Conservation (phyloP, 176 grass and related monocot species). For the Lolium rigidum region DNA sequence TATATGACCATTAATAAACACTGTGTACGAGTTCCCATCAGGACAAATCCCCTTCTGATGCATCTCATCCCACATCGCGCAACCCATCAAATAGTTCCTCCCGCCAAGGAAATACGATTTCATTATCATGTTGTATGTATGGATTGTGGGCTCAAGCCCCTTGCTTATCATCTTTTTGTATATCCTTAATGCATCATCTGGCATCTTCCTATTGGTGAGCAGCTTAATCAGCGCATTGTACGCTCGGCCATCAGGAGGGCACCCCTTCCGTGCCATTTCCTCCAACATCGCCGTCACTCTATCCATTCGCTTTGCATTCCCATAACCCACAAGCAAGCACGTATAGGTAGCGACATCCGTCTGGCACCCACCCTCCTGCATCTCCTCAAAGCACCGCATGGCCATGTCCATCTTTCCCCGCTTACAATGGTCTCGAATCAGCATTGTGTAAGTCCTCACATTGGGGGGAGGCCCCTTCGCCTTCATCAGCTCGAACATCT, state of each 20-base stretch:
- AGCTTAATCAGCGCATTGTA: conserved; percentile 93
- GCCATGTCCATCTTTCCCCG: conserved; percentile 86
- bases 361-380: conserved; percentile 56
- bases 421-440: conserved; percentile 81
- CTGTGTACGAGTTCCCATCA: conserved; percentile 83
- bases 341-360: conserved; percentile 66
- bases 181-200: conserved; percentile 71
- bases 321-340: conserved; percentile 88
- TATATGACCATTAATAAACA: conserved; percentile 92
- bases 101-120: conserved; percentile 77
- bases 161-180: conserved; percentile 93
- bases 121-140: conserved; percentile 99
- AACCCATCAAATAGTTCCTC: conserved; percentile 80
- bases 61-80: conserved; percentile 82
- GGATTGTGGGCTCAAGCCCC: conserved; percentile 68
- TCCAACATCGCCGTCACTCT: conserved; percentile 65
- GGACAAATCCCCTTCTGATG: conserved; percentile 75
- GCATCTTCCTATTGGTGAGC: conserved; percentile 74
- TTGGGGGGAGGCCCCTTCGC: conserved; percentile 80
- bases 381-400: conserved; percentile 65
- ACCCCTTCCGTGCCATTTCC: conserved; percentile 71
- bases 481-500: conserved; percentile 97
- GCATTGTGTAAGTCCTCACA: conserved; percentile 73
- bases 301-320: conserved; percentile 81
- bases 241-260: conserved; percentile 61